These are phyloP conservation scores for Alternaria gaisen DNA, from an alignment of 2,329 filamentous ascomycete genomes.

Conservation along the genomic window DNA sequence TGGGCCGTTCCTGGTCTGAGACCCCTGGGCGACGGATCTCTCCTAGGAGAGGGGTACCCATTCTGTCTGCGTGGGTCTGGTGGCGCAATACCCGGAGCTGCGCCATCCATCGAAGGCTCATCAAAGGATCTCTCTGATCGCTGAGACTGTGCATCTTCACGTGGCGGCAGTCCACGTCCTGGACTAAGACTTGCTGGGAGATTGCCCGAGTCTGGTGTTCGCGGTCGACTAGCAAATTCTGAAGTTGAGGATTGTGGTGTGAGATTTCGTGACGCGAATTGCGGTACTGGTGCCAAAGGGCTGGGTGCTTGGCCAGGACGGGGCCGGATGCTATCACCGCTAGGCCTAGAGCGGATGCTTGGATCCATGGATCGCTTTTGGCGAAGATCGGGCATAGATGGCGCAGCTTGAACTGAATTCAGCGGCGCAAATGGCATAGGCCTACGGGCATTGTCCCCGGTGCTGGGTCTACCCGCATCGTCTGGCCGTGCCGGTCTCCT, in stretches of 20 bases:
- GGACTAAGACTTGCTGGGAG: conserved; percentile 37
- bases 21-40: conserved; percentile 46
- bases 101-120: conserved; percentile 34
- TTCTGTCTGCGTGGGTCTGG: conserved; percentile 44
- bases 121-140: conserved; percentile 42
- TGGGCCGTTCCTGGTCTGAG: conserved; percentile 48
- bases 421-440: conserved; percentile 34
- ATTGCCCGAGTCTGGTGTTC: conserved; percentile 43
- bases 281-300: conserved; percentile 35
- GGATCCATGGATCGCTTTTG: conserved; percentile 48
- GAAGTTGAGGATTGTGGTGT: conserved; percentile 53
- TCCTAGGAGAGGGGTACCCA: conserved; percentile 34
- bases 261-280: conserved; percentile 45
- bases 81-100: conserved; percentile 28
- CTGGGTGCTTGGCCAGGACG: conserved; percentile 42
- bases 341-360: conserved; percentile 45
- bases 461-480: conserved; percentile 37
- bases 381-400: conserved; percentile 40
- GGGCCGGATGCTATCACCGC: conserved; percentile 48
- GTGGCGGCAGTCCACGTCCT: conserved; percentile 35
- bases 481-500: conserved; percentile 33
- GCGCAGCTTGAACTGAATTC: conserved; percentile 31
- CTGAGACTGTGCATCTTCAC: conserved; percentile 45
- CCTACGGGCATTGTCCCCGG: conserved; percentile 42
- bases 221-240: conserved; percentile 46